Percentiles rank a stretch among this genome's conserved stretches.
Evolutionary conservation across 257 asterid genomes (phyloP).

Genomic region (Orobanche coerulescens): DNA sequence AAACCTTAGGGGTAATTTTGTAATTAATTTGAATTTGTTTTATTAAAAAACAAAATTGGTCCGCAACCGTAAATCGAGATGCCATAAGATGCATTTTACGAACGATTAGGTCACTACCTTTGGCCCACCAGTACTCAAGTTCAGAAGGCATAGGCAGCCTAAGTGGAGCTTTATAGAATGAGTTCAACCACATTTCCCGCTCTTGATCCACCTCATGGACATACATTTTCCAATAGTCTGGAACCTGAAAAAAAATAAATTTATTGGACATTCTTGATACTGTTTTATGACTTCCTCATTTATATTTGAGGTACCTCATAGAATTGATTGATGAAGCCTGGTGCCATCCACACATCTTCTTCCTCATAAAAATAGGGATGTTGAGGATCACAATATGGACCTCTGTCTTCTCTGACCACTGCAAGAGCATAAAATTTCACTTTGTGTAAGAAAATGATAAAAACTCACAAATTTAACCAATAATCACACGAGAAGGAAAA

Average conservation of each 20-base stretch:
- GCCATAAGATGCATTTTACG: not conserved
- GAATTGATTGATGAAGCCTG: constrained; percentile 96
- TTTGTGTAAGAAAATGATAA: not conserved
- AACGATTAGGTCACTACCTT: constrained; percentile 29
- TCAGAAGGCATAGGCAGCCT: constrained; percentile 98
- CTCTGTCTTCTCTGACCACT: constrained; percentile 92
- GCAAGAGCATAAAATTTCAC: constrained; percentile 10
- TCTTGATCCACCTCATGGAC: constrained; percentile 87
- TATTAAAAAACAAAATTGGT: not conserved
- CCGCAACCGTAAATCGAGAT: not conserved
- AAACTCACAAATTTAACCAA: not conserved
- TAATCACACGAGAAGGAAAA: not conserved
- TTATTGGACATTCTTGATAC: constrained; percentile 13
- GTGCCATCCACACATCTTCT: constrained; percentile 99
- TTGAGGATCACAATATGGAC: constrained; percentile 96
- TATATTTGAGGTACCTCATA: constrained; percentile 54
- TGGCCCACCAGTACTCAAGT: constrained; percentile 91
- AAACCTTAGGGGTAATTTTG: not conserved
- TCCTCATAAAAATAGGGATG: constrained; percentile 93
- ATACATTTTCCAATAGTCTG: constrained; percentile 86
- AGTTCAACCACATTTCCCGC: constrained; percentile 92
- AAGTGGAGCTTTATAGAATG: constrained; percentile 85
- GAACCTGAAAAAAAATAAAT: constrained; percentile 53
- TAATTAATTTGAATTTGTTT: not conserved
- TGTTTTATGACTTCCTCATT: not conserved